phyloP scores from a whole-genome alignment of 2,329 filamentous ascomycete species.

The Alternaria triticimaculans region DNA sequence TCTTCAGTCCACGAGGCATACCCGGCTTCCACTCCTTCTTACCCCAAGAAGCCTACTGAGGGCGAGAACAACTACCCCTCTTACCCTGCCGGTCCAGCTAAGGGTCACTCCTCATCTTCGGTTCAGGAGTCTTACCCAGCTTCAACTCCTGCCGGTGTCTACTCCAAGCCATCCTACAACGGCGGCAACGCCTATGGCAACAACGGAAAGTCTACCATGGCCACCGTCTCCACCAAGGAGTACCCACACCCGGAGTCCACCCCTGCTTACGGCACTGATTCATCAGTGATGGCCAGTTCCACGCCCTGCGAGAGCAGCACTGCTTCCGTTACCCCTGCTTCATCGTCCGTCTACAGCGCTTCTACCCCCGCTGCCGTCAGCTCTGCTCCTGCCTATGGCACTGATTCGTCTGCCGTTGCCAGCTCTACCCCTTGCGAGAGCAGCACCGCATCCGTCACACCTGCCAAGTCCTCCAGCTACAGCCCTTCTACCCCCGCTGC shows the following conservation, averaged over 20 bases:
- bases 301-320: background rate
- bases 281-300: background rate
- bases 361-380: background rate
- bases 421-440: conserved; percentile 8
- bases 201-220: background rate
- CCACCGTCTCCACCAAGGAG: conserved; percentile 1
- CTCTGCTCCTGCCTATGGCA: background rate
- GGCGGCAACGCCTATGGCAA: conserved; percentile 2
- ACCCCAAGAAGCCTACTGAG: background rate
- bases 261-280: background rate
- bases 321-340: background rate
- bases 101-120: background rate
- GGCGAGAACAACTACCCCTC: background rate
- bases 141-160: background rate
- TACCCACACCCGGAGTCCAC: background rate
- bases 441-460: conserved; percentile 2
- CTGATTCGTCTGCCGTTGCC: background rate
- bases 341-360: background rate
- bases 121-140: background rate
- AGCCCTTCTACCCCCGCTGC: conserved; percentile 1
- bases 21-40: background rate
- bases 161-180: conserved; percentile 7
- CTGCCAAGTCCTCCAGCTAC: conserved; percentile 1
- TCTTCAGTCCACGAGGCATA: background rate
- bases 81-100: background rate